These are phyloP conservation scores for Pseudoscleropodium purum DNA, from an alignment of 225 moss, liverwort and hornwort genomes.

Conservation along the genomic window DNA sequence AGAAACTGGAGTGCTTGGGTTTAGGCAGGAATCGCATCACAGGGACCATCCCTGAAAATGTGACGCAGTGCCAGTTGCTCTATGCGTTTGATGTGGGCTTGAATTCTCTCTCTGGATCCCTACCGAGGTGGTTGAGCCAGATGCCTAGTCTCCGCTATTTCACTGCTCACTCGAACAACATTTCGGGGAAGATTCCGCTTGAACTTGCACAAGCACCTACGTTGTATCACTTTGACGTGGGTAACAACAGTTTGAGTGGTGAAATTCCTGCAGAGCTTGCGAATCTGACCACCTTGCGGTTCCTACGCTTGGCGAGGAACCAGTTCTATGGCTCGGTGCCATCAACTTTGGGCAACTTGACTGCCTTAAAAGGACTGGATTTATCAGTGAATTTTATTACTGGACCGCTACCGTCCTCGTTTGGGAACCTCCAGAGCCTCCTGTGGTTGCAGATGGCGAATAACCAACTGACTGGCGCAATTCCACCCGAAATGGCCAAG, in stretches of 20 bases:
- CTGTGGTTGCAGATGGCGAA: conserved; percentile 20
- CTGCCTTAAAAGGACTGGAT: conserved; percentile 31
- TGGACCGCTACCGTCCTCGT: conserved; percentile 26
- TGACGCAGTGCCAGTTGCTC: conserved; percentile 12
- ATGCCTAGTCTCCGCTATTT: conserved; percentile 27
- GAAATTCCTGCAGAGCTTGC: conserved; percentile 12
- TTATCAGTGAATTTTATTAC: conserved; percentile 30
- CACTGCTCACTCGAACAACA: conserved; percentile 24
- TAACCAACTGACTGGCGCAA: conserved; percentile 14
- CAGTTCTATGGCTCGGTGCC: conserved; percentile 9
- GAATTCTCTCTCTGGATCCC: conserved; percentile 16
- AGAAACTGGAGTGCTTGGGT: conserved; percentile 29
- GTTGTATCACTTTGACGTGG: conserved; percentile 18
- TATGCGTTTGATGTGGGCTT: conserved; percentile 34
- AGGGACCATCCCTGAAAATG: conserved; percentile 25
- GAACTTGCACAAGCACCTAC: conserved; percentile 10
- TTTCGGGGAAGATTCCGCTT: conserved; percentile 28
- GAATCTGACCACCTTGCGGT: conserved; percentile 14
- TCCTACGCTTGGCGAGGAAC: conserved; percentile 15
- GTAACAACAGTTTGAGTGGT: conserved; percentile 15
- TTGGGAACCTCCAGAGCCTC: conserved; percentile 21
- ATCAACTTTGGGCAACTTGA: conserved; percentile 17
- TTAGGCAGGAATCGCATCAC: conserved; percentile 27
- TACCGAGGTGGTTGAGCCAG: conserved; percentile 21
- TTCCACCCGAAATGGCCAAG: conserved; percentile 21